Conservation (phyloP, 805 yeast species). For the Sporopachydermia lactativora region DNA sequence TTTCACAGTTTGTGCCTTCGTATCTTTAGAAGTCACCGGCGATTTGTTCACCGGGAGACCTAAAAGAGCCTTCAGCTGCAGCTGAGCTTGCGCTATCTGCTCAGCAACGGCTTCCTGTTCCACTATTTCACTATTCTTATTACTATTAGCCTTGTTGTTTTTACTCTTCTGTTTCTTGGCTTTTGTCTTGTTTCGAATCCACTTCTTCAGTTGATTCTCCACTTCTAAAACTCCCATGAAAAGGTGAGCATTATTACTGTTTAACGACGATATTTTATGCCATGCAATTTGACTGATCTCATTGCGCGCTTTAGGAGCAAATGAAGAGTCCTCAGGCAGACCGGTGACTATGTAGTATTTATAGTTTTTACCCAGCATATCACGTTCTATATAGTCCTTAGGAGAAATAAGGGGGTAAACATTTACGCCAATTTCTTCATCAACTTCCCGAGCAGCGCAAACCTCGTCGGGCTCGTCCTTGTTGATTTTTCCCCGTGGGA, state of each 20-base stretch:
- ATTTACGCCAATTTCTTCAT: constrained; percentile 90
- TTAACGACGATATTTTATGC: constrained; percentile 20
- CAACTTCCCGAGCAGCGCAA: constrained; percentile 86
- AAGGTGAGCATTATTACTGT: background rate
- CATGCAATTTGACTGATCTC: constrained; percentile 80
- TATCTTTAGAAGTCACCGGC: no score
- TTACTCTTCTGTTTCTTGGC: background rate
- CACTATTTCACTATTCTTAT: background rate
- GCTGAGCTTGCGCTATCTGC: background rate
- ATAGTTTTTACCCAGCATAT: constrained; percentile 70
- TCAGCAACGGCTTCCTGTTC: background rate
- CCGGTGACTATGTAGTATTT: constrained; percentile 66
- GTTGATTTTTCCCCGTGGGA: constrained; percentile 93
- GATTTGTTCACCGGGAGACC: background rate
- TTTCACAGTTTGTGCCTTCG: no score
- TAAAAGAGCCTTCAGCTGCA: background rate
- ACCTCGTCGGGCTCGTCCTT: constrained; percentile 79
- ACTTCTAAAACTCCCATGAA: background rate
- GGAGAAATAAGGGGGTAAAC: constrained; percentile 52
- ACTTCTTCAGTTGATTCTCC: background rate
- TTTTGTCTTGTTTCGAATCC: background rate
- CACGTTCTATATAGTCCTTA: constrained; percentile 67
- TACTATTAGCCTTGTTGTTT: background rate
- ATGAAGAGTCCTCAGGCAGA: constrained; percentile 63
- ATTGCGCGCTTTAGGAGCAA: constrained; percentile 71